Percentiles rank a stretch among this genome's conserved stretches.
phyloP scores from a whole-genome alignment of 2,329 filamentous ascomycete species.

The Xylaria sp. region DNA sequence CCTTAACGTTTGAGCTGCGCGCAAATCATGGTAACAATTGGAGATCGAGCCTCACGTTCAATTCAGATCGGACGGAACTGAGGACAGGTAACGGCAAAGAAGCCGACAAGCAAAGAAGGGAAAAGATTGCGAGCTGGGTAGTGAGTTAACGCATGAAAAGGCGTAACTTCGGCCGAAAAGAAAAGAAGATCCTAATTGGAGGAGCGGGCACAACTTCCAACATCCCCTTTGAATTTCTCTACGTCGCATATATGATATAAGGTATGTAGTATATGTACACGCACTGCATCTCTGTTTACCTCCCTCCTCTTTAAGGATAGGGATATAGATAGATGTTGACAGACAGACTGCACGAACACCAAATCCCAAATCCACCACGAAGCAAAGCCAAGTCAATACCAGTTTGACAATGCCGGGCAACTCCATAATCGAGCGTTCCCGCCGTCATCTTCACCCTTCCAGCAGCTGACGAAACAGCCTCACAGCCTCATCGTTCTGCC shows the following conservation, averaged over 20 bases:
- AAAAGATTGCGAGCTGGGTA: background rate
- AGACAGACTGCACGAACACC: background rate
- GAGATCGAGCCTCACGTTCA: background rate
- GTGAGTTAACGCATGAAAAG: slow-evolving; percentile 21
- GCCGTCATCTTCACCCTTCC: background rate
- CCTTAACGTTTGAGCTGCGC: slow-evolving; percentile 34
- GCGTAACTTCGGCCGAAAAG: slow-evolving; percentile 16
- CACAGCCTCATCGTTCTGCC: slow-evolving; percentile 46
- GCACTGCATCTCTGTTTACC: background rate
- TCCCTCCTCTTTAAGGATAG: background rate
- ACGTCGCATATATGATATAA: slow-evolving; percentile 2
- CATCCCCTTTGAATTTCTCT: slow-evolving; percentile 1
- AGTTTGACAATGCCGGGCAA: background rate
- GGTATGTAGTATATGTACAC: background rate
- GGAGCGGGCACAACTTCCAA: slow-evolving; percentile 12
- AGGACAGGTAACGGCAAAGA: slow-evolving; percentile 7
- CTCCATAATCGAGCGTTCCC: background rate
- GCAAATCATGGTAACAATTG: slow-evolving; percentile 17
- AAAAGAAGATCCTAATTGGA: background rate
- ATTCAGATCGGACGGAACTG: background rate
- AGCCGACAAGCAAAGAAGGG: background rate
- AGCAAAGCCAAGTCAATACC: background rate
- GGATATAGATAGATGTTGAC: background rate
- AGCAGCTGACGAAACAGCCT: slow-evolving; percentile 30
- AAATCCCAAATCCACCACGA: background rate